These are phyloP conservation scores for Calocera viscosa DNA, from an alignment of 768 basidiomycete species.

Conservation along the genomic window DNA sequence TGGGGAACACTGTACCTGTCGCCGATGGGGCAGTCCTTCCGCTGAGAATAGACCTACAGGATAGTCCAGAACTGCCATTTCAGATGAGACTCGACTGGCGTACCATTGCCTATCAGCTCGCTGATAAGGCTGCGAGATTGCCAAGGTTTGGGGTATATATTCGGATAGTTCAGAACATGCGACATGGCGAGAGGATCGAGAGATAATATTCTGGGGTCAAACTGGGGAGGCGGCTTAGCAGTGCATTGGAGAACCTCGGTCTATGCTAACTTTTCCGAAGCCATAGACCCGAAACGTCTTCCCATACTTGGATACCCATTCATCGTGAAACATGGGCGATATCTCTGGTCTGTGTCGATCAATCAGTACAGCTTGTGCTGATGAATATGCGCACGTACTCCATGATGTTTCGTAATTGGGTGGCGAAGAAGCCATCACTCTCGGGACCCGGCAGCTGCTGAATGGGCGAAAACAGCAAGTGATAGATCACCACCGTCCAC, in stretches of 20 bases:
- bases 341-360: background rate
- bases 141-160: constrained; percentile 43
- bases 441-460: constrained; percentile 38
- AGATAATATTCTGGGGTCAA: constrained; percentile 43
- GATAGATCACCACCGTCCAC: background rate
- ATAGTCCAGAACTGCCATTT: background rate
- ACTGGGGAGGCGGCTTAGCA: constrained; percentile 24
- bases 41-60: constrained; percentile 38
- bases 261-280: constrained; percentile 35
- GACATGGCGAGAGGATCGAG: constrained; percentile 39
- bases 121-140: constrained; percentile 40
- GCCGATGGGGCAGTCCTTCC: constrained; percentile 27
- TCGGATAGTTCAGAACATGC: constrained; percentile 37
- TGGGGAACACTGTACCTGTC: background rate
- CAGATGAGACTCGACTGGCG: constrained; percentile 3
- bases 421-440: background rate
- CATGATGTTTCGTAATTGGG: background rate
- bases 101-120: constrained; percentile 40
- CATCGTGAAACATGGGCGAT: constrained; percentile 23
- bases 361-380: background rate
- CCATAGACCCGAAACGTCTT: constrained; percentile 45
- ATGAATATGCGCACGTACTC: background rate
- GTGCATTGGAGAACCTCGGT: background rate
- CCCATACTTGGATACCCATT: constrained; percentile 37
- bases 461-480: constrained; percentile 34